Evolutionary conservation across 352 stramenopile species (phyloP), one percentile per base, ranked within the genome.

Genomic region (Globisporangium camurandrum): DNA sequence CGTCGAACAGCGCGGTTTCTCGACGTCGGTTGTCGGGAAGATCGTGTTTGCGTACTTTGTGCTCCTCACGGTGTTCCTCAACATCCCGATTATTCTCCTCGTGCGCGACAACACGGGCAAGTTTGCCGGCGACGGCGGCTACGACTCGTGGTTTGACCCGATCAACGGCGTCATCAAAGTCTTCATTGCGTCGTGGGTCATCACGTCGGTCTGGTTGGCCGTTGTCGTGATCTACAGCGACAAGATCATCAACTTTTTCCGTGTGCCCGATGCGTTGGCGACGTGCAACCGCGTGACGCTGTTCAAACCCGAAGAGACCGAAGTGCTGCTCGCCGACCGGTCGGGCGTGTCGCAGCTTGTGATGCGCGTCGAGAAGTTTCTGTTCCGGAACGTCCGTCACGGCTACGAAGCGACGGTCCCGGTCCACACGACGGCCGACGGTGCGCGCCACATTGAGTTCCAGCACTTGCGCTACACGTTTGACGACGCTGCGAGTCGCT

Each of bases 231-330:
- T 75, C 14, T 73, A 67, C 45, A 55, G 61, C 16, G 54, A 66
- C 4, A 51, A 74, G 31, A 48, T 88, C 5, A 36, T 67, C 57
- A 85, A 88, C 57, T 88, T 81, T 45, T 88, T 86, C 57, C 66
- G 74, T 17, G 59, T 69, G 37, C 69, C 60, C 10, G 64, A 59
- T 5, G 43, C 65, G 5, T 46, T 86, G 38, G 63, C 69, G 36
- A 59, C 52, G 1, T 82, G 69, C 52, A 56, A 74, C 46, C 74
- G 60, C 51, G 74, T 86, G 22, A 60, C 66, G 48, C 74, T 88
- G 52, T 71, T 69, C 61, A 86, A 88, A 47, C 61, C 62, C 1
- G 72, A 85, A 46, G 51, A 59, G 49, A 79, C 62, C 7, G 64
- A 85, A 46, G 66, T 83, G 11, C 66, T 87, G 48, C 69, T 87